phyloP scores from a whole-genome alignment of 2,329 filamentous ascomycete species.

The Fusarium pseudoanthophilum region DNA sequence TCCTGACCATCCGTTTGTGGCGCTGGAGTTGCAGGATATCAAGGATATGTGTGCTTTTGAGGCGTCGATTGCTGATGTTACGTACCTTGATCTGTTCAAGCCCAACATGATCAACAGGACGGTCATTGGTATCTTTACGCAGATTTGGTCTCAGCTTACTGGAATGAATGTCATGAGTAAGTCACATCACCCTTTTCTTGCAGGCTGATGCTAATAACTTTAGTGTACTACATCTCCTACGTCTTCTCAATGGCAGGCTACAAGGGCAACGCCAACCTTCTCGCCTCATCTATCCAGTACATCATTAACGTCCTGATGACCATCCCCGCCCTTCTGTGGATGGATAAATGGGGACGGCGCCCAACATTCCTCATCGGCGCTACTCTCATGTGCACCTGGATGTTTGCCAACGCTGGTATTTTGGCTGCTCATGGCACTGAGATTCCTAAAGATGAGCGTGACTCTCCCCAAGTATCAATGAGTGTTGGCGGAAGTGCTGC shows the following conservation, averaged over 20 bases:
- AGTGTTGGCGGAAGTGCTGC: conserved; percentile 57
- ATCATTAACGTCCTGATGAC: conserved; percentile 86
- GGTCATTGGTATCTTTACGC: conserved; percentile 61
- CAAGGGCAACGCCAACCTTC: conserved; percentile 59
- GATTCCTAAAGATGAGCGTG: conserved; percentile 57
- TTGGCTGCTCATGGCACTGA: conserved; percentile 59
- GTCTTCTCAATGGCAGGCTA: conserved; percentile 55
- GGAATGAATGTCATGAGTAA: conserved; percentile 69
- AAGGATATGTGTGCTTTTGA: conserved; percentile 79
- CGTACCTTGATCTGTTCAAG: conserved; percentile 76
- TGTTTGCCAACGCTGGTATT: conserved; percentile 64
- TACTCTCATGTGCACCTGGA: conserved; percentile 72
- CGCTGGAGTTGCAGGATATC: conserved; percentile 77
- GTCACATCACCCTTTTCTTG: conserved; percentile 12
- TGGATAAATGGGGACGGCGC: conserved; percentile 81
- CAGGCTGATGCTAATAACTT: too few species aligned
- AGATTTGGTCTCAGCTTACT: conserved; percentile 67
- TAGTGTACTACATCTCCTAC: conserved; percentile 69
- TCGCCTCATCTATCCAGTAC: conserved; percentile 67
- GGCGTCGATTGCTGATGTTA: conserved; percentile 73
- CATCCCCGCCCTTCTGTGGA: conserved; percentile 76
- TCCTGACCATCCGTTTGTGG: conserved; percentile 70
- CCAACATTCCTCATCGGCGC: conserved; percentile 73
- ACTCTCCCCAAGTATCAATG: conserved; percentile 61
- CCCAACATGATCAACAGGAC: conserved; percentile 71